Conservation (phyloP, 371 early-diverging fungal species). For the Lichtheimia corymbifera region DNA sequence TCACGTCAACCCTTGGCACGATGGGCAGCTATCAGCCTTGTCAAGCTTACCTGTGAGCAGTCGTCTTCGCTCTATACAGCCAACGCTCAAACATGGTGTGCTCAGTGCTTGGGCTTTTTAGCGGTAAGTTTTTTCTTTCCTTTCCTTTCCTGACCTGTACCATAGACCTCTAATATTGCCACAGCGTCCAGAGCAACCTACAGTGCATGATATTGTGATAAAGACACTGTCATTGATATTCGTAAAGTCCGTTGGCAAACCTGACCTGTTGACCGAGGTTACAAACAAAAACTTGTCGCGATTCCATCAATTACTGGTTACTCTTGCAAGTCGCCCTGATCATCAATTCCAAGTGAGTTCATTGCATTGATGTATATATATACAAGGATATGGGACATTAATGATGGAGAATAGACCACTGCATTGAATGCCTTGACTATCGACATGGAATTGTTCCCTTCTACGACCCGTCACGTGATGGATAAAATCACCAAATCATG, state of each 20-base stretch:
- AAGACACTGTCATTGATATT: conserved; percentile 49
- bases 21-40: conserved; percentile 56
- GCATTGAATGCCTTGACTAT: conserved; percentile 49
- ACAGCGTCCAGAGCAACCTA: conserved; percentile 32
- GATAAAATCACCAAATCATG: conserved; percentile 52
- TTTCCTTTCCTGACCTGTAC: neutral
- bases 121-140: conserved; percentile 26
- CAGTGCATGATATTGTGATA: conserved; percentile 45
- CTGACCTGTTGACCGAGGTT: conserved; percentile 62
- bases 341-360: conserved; percentile 44
- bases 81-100: conserved; percentile 46
- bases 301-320: conserved; percentile 50
- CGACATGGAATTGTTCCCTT: conserved; percentile 55
- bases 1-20: conserved; percentile 55
- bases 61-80: conserved; percentile 41
- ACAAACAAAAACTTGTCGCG: conserved; percentile 53
- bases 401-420: conserved; percentile 25
- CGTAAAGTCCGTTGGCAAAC: conserved; percentile 48
- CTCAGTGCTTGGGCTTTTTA: conserved; percentile 36
- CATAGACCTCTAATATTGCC: neutral
- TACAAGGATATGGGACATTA: neutral
- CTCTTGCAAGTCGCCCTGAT: conserved; percentile 41
- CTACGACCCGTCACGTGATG: conserved; percentile 51
- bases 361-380: neutral
- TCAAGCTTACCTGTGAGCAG: conserved; percentile 56